Evolutionary conservation across 2,329 filamentous ascomycete species (phyloP), one percentile per base, ranked within the genome.

Genomic region (Penicillium glabrum): DNA sequence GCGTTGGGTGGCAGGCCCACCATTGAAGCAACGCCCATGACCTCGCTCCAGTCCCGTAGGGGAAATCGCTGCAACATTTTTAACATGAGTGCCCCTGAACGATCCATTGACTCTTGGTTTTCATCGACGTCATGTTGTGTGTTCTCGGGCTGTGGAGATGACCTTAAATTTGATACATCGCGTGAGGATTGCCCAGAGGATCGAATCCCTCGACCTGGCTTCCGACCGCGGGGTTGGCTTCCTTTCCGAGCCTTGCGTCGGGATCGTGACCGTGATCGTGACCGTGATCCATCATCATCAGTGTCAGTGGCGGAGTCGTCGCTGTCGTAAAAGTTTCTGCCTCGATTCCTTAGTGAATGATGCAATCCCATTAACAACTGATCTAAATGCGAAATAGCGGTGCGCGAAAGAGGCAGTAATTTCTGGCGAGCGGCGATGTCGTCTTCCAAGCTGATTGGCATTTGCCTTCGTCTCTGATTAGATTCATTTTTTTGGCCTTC

Each of bases 21-120:
- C 49, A 96, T 76, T 0, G 90, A 83, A 3, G 93, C 93, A 1
- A 91, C 81, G 0, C 90, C 90, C 27, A 97, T 76, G 1, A 97
- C 83, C 63, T 96, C 90, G 63, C 86, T 89, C 93, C 93, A 98
- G 75, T 96, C 89, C 23, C 89, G 83, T 13, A 86, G 76, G 27
- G 69, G 68, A 35, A 68, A 52, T 58, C 64, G 54, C 13, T 29
- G 41, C 14, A 39, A 3, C 21, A 53, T 11, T 24, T 7, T 19
- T 5, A 13, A 8, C 11, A 21, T 29, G 16, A 7, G 14, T 39
- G 16, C 35, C 9, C 23, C 6, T 41, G 35, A 23, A 24, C 29
- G 33, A 35, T 49, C 29, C 21, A 26, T 13, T 23, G 24, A 10
- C 5, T 51, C 24, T 24, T 19, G 57, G 14, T 58, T 51, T 14